phyloP scores from a whole-genome alignment of 768 basidiomycete species.

The Suillus plorans region DNA sequence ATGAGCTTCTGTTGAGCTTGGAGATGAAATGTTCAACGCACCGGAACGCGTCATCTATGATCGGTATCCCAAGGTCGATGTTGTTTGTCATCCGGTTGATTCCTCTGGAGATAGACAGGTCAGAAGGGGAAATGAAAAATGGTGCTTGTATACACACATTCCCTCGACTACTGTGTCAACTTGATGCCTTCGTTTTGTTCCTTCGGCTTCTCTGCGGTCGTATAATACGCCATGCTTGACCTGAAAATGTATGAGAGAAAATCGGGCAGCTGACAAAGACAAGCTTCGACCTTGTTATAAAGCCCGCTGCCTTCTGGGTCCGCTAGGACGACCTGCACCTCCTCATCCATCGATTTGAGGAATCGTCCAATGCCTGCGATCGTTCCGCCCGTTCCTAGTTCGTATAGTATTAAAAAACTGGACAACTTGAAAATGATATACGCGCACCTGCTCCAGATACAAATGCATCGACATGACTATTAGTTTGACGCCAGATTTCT shows the following conservation, averaged over 20 bases:
- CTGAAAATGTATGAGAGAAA: constrained; percentile 32
- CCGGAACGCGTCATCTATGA: constrained; percentile 91
- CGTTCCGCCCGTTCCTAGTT: constrained; percentile 90
- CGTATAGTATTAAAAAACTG: not conserved
- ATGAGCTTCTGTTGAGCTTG: not conserved
- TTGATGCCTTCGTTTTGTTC: constrained; percentile 89
- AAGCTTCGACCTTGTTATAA: constrained; percentile 77
- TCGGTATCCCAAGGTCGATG: constrained; percentile 77
- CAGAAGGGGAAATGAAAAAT: not conserved
- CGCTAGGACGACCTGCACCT: constrained; percentile 69
- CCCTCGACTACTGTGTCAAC: constrained; percentile 97
- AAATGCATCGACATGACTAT: constrained; percentile 79
- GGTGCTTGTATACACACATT: constrained; percentile 49
- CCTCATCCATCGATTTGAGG: constrained; percentile 71
- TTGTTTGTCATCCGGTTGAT: constrained; percentile 94
- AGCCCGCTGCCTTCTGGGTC: constrained; percentile 96
- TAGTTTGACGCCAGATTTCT: constrained; percentile 93
- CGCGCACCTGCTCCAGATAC: constrained; percentile 81
- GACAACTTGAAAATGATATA: not conserved
- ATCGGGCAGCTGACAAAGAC: not conserved
- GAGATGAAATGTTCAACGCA: constrained; percentile 25
- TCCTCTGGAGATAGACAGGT: constrained; percentile 49
- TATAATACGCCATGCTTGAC: constrained; percentile 95
- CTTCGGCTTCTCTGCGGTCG: constrained; percentile 89
- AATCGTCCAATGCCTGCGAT: constrained; percentile 82